Conservation (phyloP, 73 alveolate genomes). For the Durusdinium trenchii region DNA sequence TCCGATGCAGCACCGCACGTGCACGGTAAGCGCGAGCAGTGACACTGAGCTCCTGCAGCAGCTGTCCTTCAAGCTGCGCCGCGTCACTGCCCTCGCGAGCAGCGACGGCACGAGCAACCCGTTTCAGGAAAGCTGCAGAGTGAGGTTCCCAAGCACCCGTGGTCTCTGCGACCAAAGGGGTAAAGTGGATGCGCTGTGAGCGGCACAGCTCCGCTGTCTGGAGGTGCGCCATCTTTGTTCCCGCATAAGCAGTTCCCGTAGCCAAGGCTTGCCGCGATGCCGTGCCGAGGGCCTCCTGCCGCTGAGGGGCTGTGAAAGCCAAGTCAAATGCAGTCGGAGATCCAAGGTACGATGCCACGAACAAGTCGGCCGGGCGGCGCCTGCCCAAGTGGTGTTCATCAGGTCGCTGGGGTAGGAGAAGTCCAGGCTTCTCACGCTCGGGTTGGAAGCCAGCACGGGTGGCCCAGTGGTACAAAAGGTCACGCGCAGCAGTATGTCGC, state of each 20-base stretch:
- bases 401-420: constrained; percentile 8
- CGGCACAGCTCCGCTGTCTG: no score
- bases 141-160: no score
- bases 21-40: background rate
- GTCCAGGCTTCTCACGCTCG: background rate
- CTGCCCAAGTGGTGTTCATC: background rate
- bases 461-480: background rate
- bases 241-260: no score
- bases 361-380: constrained; percentile 29
- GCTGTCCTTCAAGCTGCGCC: background rate
- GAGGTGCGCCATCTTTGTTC: no score
- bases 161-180: no score
- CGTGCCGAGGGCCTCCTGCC: constrained; percentile 31
- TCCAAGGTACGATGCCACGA: constrained; percentile 17
- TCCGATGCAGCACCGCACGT: background rate
- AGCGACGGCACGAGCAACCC: background rate
- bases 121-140: no score
- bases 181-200: no score
- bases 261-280: background rate
- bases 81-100: background rate
- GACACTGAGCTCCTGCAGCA: background rate
- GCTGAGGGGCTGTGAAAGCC: constrained; percentile 45
- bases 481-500: background rate
- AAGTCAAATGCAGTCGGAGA: constrained; percentile 31
- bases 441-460: constrained; percentile 11